phyloP scores from a whole-genome alignment of 345 rosid species.

The Citrus maxima region DNA sequence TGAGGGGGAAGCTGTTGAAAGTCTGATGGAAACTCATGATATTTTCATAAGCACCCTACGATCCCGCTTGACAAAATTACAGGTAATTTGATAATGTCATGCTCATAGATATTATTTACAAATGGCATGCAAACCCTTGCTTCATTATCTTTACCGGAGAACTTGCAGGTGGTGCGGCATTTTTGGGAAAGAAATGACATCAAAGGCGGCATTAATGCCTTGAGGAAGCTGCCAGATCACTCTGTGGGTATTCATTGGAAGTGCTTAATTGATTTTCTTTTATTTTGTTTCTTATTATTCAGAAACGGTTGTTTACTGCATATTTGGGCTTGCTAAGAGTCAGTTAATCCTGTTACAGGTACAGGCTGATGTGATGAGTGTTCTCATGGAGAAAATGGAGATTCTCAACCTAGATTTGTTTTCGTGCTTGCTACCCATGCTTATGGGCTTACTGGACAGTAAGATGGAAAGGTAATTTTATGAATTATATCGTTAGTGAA shows the following conservation, averaged over 20 bases:
- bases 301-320: slow-evolving; percentile 9
- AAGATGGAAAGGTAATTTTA: slow-evolving; percentile 69
- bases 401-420: slow-evolving; percentile 78
- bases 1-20: slow-evolving; percentile 50
- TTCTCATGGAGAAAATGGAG: slow-evolving; percentile 79
- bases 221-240: slow-evolving; percentile 88
- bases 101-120: not conserved
- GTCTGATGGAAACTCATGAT: slow-evolving; percentile 71
- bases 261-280: slow-evolving; percentile 13
- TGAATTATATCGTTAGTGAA: not conserved
- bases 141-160: not conserved
- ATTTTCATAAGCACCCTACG: slow-evolving; percentile 68
- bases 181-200: slow-evolving; percentile 80
- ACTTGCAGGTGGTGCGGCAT: slow-evolving; percentile 74
- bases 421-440: slow-evolving; percentile 89
- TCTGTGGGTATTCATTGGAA: slow-evolving; percentile 60
- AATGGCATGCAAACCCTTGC: not conserved
- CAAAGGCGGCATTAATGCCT: slow-evolving; percentile 74
- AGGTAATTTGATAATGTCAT: slow-evolving; percentile 46
- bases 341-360: slow-evolving; percentile 50
- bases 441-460: slow-evolving; percentile 81
- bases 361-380: slow-evolving; percentile 81
- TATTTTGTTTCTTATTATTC: slow-evolving; percentile 9
- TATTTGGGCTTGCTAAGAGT: slow-evolving; percentile 11
- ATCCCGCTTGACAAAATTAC: slow-evolving; percentile 86